Conservation (phyloP, 768 basidiomycete species). For the Amanita brunnescens region DNA sequence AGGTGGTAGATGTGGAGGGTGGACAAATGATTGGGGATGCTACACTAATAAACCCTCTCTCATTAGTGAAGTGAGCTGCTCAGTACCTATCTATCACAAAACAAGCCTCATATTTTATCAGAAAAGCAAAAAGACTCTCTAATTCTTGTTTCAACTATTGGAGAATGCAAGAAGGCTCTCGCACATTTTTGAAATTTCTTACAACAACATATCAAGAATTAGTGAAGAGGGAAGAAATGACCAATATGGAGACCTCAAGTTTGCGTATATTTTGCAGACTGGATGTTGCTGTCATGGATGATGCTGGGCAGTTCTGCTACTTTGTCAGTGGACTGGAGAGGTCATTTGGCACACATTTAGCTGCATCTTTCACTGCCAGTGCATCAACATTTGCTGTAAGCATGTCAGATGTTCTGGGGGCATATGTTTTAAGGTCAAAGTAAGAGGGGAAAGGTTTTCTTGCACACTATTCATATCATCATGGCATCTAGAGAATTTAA, state of each 20-base stretch:
- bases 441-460: no score
- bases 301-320: not conserved
- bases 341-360: not conserved
- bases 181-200: not conserved
- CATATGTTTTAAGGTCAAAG: not conserved
- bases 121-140: not conserved
- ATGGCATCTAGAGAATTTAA: no score
- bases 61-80: not conserved
- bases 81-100: not conserved
- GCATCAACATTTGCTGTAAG: not conserved
- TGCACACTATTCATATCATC: no score
- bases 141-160: not conserved
- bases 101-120: not conserved
- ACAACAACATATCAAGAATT: not conserved
- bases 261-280: not conserved
- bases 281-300: not conserved
- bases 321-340: not conserved
- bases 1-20: no score
- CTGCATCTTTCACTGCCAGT: not conserved
- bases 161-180: not conserved
- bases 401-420: not conserved
- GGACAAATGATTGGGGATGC: no score
- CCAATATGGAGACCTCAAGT: not conserved
- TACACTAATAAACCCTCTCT: not conserved
- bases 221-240: not conserved